phyloP scores from a whole-genome alignment of 1,284 basidiomycete species.

The Cerioporus squamosus region DNA sequence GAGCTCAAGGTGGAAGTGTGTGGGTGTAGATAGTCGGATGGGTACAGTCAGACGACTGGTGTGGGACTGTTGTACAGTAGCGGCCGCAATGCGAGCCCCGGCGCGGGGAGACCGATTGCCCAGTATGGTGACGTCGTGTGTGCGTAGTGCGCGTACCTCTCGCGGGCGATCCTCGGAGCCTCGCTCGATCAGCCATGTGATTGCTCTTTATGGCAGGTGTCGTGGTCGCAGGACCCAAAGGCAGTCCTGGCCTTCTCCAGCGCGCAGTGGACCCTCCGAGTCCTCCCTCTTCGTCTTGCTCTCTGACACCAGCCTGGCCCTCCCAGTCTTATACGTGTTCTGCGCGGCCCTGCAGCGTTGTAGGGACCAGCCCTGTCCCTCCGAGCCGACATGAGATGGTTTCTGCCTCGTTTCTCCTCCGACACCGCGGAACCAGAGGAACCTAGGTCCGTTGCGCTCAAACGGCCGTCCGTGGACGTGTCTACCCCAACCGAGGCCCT shows the following conservation, averaged over 20 bases:
- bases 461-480: conserved; percentile 6
- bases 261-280: conserved; percentile 9
- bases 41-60: conserved; percentile 6
- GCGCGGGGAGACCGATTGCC: conserved; percentile 14
- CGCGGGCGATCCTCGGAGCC: conserved; percentile 18
- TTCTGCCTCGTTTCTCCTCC: conserved; percentile 29
- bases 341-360: neutral
- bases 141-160: neutral
- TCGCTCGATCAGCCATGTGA: conserved; percentile 18
- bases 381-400: conserved; percentile 32
- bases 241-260: no score
- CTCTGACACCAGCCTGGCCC: conserved; percentile 9
- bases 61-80: conserved; percentile 10
- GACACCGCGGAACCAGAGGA: conserved; percentile 12
- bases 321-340: neutral
- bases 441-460: conserved; percentile 12
- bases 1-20: neutral
- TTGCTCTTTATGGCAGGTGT: conserved; percentile 9
- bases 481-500: conserved; percentile 14
- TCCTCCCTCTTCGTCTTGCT: conserved; percentile 17
- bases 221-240: no score
- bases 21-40: conserved; percentile 1
- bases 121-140: conserved; percentile 12
- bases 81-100: neutral
- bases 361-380: neutral